A percentile compares a stretch with the other conserved stretches of the same genome.
These are phyloP conservation scores for Cajanus cajan DNA, from an alignment of 306 rosid genomes.

Conservation along the genomic window DNA sequence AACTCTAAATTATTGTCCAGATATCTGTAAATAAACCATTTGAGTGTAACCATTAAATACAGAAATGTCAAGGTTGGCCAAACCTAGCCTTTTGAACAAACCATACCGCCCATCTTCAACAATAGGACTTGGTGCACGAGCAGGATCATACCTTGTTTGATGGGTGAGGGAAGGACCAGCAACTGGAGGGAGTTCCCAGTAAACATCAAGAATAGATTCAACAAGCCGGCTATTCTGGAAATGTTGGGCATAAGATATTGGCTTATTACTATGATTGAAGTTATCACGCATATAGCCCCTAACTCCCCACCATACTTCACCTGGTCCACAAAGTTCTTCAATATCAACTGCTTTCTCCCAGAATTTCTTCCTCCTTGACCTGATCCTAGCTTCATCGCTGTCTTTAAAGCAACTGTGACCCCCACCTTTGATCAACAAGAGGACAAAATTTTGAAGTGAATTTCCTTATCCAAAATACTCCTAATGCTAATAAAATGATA, in stretches of 20 bases:
- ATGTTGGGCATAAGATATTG: constrained; percentile 66
- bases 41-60: constrained; percentile 98
- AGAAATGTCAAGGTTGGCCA: constrained; percentile 63
- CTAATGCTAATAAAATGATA: background rate
- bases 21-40: constrained; percentile 93
- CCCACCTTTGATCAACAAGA: constrained; percentile 65
- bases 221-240: constrained; percentile 80
- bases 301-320: constrained; percentile 98
- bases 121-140: constrained; percentile 76
- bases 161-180: constrained; percentile 99
- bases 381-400: constrained; percentile 93
- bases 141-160: constrained; percentile 96
- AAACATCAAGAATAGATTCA: constrained; percentile 91
- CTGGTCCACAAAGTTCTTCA: constrained; percentile 91
- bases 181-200: constrained; percentile 97
- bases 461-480: background rate
- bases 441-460: constrained; percentile 16
- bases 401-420: constrained; percentile 98
- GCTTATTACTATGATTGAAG: constrained; percentile 77
- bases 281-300: constrained; percentile 86
- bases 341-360: constrained; percentile 91
- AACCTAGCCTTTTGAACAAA: constrained; percentile 78
- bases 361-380: constrained; percentile 72
- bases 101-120: constrained; percentile 93
- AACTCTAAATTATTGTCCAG: constrained; percentile 52